Evolutionary conservation across 2,329 filamentous ascomycete species (phyloP).

Genomic region (Epichloe elymi): DNA sequence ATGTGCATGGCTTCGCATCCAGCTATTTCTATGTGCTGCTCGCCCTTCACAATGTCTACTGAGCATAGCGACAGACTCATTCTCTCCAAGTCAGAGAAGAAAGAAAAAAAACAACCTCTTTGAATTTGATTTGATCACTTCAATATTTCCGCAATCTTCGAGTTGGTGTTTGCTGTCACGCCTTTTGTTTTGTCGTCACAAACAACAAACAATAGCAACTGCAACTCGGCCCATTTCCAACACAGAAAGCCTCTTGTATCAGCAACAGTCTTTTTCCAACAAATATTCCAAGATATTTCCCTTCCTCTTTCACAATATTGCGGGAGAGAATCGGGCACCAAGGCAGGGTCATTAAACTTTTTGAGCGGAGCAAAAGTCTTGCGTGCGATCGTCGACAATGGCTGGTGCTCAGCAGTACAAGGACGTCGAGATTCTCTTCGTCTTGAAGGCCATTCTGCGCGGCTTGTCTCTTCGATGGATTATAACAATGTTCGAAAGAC

Average conservation of each 20-base stretch:
- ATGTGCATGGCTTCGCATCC: background rate
- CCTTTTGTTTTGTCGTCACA: background rate
- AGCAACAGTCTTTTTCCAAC: no score
- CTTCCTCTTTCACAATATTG: no score
- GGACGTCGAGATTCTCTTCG: conserved; percentile 21
- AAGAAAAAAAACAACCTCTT: background rate
- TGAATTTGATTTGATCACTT: background rate
- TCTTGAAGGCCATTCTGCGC: conserved; percentile 17
- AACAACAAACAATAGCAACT: background rate
- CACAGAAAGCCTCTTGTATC: no score
- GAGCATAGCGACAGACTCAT: background rate
- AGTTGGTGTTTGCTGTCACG: background rate
- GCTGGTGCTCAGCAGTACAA: conserved; percentile 22
- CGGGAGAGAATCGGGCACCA: no score
- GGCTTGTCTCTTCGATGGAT: conserved; percentile 16
- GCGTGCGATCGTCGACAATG: conserved; percentile 12
- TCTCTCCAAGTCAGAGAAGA: no score
- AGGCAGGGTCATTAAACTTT: no score
- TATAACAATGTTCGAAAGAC: conserved; percentile 13
- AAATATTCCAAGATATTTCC: no score
- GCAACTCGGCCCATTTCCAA: background rate
- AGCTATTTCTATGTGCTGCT: background rate
- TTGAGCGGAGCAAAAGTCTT: no score
- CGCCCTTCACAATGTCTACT: background rate
- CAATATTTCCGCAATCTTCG: background rate